Conservation (phyloP, 139 green algal genomes). For the Chlorella ohadii region DNA sequence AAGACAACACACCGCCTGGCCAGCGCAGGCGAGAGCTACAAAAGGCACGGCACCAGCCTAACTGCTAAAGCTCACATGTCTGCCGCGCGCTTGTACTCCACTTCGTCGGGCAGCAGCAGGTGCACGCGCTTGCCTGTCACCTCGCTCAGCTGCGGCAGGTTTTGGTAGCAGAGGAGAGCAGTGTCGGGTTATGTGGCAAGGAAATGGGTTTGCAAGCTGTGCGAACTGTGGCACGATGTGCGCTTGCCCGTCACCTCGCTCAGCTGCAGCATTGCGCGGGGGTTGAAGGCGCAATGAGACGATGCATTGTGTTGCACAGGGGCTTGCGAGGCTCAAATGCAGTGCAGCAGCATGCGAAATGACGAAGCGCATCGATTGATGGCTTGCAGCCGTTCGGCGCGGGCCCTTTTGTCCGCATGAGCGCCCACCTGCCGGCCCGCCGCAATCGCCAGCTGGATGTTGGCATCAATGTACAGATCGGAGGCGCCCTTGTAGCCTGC, state of each 20-base stretch:
- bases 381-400: too few species aligned
- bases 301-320: too few species aligned
- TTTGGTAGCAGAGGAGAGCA: neutral
- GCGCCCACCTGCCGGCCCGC: conserved; percentile 63
- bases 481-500: conserved; percentile 88
- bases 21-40: too few species aligned
- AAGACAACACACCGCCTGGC: too few species aligned
- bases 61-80: conserved; percentile 81
- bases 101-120: conserved; percentile 84
- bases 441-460: conserved; percentile 86
- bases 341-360: neutral
- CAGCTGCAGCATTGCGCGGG: neutral
- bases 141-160: conserved; percentile 14
- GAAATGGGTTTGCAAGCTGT: too few species aligned
- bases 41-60: too few species aligned
- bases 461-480: conserved; percentile 92
- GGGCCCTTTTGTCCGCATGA: too few species aligned
- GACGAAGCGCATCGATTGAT: too few species aligned
- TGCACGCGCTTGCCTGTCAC: conserved; percentile 70
- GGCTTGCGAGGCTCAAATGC: too few species aligned
- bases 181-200: too few species aligned
- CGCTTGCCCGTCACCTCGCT: neutral
- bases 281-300: too few species aligned
- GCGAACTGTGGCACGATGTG: too few species aligned
- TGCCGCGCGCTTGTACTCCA: conserved; percentile 79